Base-by-base conservation (phyloP, 768 basidiomycete species). In the Serendipita sp. region DNA sequence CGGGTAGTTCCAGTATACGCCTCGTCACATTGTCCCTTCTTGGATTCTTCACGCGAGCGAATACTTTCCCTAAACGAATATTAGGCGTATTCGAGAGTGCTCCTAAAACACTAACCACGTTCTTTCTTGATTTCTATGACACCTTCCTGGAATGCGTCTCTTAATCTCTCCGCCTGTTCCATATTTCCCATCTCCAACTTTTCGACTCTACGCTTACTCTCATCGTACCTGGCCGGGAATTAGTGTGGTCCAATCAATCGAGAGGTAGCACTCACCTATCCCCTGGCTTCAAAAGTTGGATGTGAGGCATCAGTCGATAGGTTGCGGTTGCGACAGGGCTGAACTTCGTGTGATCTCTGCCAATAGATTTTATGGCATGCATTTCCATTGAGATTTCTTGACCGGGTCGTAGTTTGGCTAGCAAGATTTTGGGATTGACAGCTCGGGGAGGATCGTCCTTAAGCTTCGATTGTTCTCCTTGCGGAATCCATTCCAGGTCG, bases 261-360 rank as follows among this genome's bases (percentile, higher is more conserved):
- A 97, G 85, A 0, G 87, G 86, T 65, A n/a, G 84, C 7, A 48
- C 17, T 20, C n/a, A 58, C 53, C 53, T 58, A 31, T 58, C 53
- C 22, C 53, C 53, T 24, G 53, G 53, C 31, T 82, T 64, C 75
- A 76, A 43, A 86, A 83, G 69, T 81, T 80, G 65, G 86, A 99
- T 87, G 66, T 87, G 78, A 0, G 96, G 96, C 31, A 96, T 81
- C 3, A 96, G 79, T 58, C 96, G 88, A 71, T 98, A 99, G 0
- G 93, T 90, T 2, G 96, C 95, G 81, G 63, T 67, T 89, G 93
- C 91, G 60, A 98, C 96, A 31, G 96, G 93, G 63, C 83, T 90
- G 72, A 90, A 99, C 71, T 99, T 99, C 50, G 96, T 93, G 68
- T 99, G 95, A 65, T 94, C 91, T 69, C 89, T 89, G 16, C 93